Base-by-base conservation (phyloP, 495 filamentous ascomycete species). In the Hypoxylon cercidicola region DNA sequence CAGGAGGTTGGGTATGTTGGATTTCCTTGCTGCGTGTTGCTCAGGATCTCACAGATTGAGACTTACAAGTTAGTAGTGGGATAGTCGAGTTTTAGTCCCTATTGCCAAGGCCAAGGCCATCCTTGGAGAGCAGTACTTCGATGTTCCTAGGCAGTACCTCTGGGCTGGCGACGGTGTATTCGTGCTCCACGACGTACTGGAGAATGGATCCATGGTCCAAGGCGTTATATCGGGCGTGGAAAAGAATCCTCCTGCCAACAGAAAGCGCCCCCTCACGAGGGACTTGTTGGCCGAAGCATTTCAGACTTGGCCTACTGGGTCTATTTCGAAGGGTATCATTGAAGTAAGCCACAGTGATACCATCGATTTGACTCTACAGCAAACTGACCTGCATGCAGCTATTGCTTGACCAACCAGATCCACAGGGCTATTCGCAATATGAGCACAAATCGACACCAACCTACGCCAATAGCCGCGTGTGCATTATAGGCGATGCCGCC, bases 401-500 rank as follows among this genome's bases (percentile, higher is more conserved):
- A n/a, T n/a, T n/a, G n/a, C n/a, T n/a, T n/a, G n/a, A n/a, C n/a
- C n/a, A n/a, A n/a, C n/a, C n/a, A n/a, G n/a, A n/a, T n/a, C n/a
- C n/a, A n/a, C n/a, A n/a, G n/a, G n/a, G n/a, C n/a, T n/a, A n/a
- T n/a, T n/a, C n/a, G n/a, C n/a, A n/a, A n/a, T n/a, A n/a, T n/a
- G n/a, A n/a, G n/a, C n/a, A n/a, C n/a, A n/a, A n/a, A n/a, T n/a
- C n/a, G n/a, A n/a, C 48, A 2, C 48, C 20, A 9, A 75, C 78
- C 2, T 82, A 77, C 28, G 66, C 72, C 32, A 73, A 74, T 9
- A 77, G 81, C 30, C 74, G 77, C 12, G 78, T 86, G 10, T 77
- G 75, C 13, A 72, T 84, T 44, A 59, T 85, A 35, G 84, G 84
- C 20, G 85, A 87, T 50, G 77, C 81, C 9, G 84, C 84, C 28